phyloP scores from a whole-genome alignment of 2,329 filamentous ascomycete species.

The Bretziella fagacearum region DNA sequence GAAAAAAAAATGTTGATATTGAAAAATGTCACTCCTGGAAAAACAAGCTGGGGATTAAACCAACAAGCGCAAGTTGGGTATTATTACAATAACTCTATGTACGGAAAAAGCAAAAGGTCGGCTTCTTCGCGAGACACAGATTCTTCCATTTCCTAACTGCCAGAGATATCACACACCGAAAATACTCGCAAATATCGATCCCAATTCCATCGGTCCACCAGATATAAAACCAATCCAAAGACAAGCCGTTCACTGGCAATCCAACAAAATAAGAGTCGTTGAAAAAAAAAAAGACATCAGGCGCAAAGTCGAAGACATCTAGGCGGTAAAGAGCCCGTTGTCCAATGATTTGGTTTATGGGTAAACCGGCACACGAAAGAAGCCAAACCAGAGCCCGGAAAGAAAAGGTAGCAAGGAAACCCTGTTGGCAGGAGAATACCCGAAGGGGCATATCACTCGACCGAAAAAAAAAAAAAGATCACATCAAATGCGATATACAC shows the following conservation, averaged over 20 bases:
- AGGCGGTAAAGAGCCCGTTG: too few species aligned
- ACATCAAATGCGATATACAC: too few species aligned
- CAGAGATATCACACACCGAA: neutral
- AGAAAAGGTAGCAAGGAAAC: neutral
- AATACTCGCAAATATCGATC: too few species aligned
- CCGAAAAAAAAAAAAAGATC: neutral
- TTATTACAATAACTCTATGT: slow-evolving; percentile 16
- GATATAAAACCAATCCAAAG: neutral
- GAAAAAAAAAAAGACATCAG: too few species aligned
- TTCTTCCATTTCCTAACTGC: neutral
- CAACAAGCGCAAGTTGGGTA: slow-evolving; percentile 15
- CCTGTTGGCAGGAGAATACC: neutral
- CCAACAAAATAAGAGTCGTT: too few species aligned
- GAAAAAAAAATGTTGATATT: too few species aligned
- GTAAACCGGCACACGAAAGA: slow-evolving; percentile 2
- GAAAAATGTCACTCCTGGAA: neutral
- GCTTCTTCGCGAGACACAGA: neutral
- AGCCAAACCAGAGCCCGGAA: neutral
- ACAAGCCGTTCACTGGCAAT: too few species aligned
- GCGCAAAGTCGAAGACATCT: too few species aligned
- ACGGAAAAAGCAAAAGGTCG: slow-evolving; percentile 7
- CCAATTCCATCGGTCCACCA: too few species aligned
- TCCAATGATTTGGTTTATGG: neutral
- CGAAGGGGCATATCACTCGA: neutral
- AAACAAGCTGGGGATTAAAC: slow-evolving; percentile 11